Evolutionary conservation across 2,329 filamentous ascomycete genomes (phyloP).

Genomic region (Sporothrix sp.): DNA sequence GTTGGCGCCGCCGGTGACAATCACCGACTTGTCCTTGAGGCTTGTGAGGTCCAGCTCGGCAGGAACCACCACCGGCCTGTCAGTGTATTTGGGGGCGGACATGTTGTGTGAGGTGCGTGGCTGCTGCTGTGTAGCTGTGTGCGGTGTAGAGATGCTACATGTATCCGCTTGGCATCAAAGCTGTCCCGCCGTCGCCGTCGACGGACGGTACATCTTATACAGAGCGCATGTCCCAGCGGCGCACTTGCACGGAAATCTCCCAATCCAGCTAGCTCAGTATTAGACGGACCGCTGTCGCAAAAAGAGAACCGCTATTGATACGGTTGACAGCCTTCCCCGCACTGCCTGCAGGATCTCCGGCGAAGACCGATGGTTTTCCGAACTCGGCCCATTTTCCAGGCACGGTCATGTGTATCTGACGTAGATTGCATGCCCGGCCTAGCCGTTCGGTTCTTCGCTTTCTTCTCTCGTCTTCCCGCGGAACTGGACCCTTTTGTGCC

Average conservation of each 20-base stretch:
- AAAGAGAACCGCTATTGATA: background rate
- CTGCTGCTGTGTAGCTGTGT: background rate
- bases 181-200: no score
- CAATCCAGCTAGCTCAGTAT: no score
- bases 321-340: background rate
- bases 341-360: background rate
- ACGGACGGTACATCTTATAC: no score
- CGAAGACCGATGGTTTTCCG: background rate
- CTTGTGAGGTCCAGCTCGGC: constrained; percentile 19
- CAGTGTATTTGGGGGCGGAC: constrained; percentile 8
- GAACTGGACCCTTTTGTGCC: no score
- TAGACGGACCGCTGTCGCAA: no score
- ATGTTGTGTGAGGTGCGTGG: background rate
- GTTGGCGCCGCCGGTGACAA: constrained; percentile 39
- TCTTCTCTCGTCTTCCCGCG: no score
- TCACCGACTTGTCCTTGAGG: constrained; percentile 33
- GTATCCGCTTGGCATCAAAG: no score
- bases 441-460: no score
- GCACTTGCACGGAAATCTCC: no score
- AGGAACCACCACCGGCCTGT: background rate
- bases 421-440: no score
- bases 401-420: background rate
- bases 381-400: background rate
- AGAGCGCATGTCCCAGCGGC: no score
- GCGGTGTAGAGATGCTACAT: background rate